Base-by-base conservation (phyloP, 768 basidiomycete genomes). In the Serendipita sp. region DNA sequence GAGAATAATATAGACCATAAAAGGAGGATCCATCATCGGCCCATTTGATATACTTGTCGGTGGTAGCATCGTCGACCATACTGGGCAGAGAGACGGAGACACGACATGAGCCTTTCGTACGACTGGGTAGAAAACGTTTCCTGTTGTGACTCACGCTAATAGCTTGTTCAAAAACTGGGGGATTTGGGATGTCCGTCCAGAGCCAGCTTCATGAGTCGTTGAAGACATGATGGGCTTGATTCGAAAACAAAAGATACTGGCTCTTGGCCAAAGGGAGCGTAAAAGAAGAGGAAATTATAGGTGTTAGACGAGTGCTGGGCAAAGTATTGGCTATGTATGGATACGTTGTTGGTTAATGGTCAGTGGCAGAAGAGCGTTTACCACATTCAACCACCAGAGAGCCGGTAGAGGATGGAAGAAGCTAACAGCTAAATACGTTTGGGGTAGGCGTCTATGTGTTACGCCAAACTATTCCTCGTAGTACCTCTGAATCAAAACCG, bases 101-200 rank as follows among this genome's bases (percentile, higher is more conserved):
- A 56, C 54, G 63, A 46, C 38, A 66, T 66, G 65, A 67, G 63
- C 63, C 65, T 15, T 45, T 66, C 32, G 63, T 52, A 18, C 54
- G 30, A 64, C 51, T 54, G 64, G 69, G 67, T 67, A 63, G 51
- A 47, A 66, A 67, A 68, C 52, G 28, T 48, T 63, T 67, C 66
- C 7, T 7, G 64, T 66, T 35, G n/a, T 34, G 44, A 81, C 86
- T 68, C 65, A 94, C 92, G 87, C 88, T 75, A 86, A 94, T 38
- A 97, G 80, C 75, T 97, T 97, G 75, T 93, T 90, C 13, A 96
- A 79, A 72, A 96, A 96, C 0, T 88, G 88, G 2, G 93, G 91
- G 0, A 87, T 81, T 41, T 79, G 71, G 34, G 71, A 65, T 16
- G 72, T 70, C 60, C 72, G 72, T 35, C 70, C 72, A 2, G 64